These are phyloP conservation scores for Fomitopsis schrenkii DNA, from an alignment of 1,284 basidiomycete genomes.

Conservation along the genomic window DNA sequence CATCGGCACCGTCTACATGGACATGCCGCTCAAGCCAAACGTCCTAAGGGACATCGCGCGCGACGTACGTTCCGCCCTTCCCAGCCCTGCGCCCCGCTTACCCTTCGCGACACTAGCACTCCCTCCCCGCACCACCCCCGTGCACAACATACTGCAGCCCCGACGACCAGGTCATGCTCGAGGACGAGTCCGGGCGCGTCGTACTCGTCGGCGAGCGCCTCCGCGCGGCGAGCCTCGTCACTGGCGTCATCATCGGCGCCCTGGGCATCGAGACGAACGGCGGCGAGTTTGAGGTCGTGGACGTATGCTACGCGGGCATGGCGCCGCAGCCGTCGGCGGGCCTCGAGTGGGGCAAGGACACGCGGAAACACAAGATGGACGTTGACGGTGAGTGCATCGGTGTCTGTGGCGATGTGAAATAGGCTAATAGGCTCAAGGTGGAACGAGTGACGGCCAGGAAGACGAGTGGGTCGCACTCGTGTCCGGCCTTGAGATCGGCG, in stretches of 20 bases:
- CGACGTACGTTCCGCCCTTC: conserved; percentile 59
- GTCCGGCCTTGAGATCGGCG: conserved; percentile 77
- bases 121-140: conserved; percentile 81
- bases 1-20: conserved; percentile 94
- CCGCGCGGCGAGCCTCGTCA: conserved; percentile 63
- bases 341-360: conserved; percentile 24
- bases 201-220: conserved; percentile 76
- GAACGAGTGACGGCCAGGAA: conserved; percentile 3
- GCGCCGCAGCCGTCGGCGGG: conserved; percentile 49
- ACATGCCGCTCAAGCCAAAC: conserved; percentile 98
- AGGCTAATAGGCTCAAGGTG: neutral
- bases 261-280: conserved; percentile 86
- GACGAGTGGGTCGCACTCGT: conserved; percentile 80
- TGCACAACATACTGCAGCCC: conserved; percentile 72
- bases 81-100: neutral
- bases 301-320: conserved; percentile 82
- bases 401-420: neutral
- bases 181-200: conserved; percentile 94
- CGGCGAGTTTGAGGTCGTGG: conserved; percentile 95
- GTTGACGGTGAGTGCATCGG: conserved; percentile 35
- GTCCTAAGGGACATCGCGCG: conserved; percentile 92
- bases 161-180: conserved; percentile 83
- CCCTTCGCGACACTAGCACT: conserved; percentile 55
- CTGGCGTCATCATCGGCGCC: conserved; percentile 87
- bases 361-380: conserved; percentile 32